Evolutionary conservation across 257 asterid species (phyloP).

Genomic region (Solanum tacnaense): DNA sequence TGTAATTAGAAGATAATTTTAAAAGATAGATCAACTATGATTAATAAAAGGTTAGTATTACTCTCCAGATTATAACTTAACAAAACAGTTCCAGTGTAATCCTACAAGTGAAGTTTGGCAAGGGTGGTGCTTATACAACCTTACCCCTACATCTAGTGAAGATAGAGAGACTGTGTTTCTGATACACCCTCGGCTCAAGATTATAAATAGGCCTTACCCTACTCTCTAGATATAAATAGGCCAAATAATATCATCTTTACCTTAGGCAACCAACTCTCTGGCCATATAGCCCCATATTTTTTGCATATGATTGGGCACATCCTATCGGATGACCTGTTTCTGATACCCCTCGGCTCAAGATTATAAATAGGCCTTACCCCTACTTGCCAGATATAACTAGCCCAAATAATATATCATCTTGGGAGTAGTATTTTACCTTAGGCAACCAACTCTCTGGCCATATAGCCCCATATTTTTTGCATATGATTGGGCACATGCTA

Average conservation of each 20-base stretch:
- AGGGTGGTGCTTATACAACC: not conserved
- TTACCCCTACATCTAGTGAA: not conserved
- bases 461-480: constrained; percentile 99
- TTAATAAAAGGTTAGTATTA: not conserved
- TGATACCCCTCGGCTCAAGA: not conserved
- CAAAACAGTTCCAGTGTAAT: not conserved
- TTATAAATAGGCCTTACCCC: not conserved
- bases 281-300: constrained; percentile 98
- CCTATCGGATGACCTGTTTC: constrained; percentile 68
- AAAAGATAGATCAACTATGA: not conserved
- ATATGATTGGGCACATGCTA: constrained; percentile 95
- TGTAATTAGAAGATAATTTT: not conserved
- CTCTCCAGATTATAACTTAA: not conserved
- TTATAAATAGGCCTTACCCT: not conserved
- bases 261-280: constrained; percentile 98
- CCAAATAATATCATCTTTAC: constrained; percentile 13
- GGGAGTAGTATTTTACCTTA: constrained; percentile 38
- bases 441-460: constrained; percentile 96
- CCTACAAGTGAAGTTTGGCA: not conserved
- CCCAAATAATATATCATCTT: not conserved
- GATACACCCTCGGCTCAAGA: not conserved
- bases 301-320: constrained; percentile 94
- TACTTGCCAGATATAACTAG: not conserved
- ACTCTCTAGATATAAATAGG: not conserved
- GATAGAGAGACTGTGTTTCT: not conserved